Conservation (phyloP, 768 basidiomycete genomes). For the Dictyophora rubrovolvata region DNA sequence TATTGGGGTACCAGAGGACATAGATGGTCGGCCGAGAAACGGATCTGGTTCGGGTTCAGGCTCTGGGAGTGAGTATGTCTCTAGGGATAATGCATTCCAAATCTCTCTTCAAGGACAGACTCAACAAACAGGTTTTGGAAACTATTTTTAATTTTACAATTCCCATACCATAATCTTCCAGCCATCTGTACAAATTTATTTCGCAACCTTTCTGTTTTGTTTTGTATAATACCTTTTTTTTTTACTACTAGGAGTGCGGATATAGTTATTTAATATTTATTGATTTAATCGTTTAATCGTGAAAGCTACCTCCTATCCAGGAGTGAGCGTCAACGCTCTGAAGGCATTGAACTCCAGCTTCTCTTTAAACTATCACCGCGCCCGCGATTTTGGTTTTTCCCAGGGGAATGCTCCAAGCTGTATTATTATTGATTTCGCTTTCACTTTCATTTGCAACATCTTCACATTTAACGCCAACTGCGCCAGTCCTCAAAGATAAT, state of each 20-base stretch:
- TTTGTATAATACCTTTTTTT: no score
- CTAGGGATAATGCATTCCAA: background rate
- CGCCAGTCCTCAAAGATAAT: background rate
- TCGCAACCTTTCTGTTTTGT: no score
- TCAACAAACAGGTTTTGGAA: no score
- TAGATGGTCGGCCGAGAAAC: background rate
- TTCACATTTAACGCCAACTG: background rate
- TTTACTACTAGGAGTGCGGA: no score
- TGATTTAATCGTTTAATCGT: no score
- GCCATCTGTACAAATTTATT: background rate
- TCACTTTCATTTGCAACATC: background rate
- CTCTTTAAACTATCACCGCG: background rate
- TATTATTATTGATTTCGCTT: background rate
- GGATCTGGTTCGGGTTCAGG: background rate
- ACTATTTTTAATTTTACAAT: background rate
- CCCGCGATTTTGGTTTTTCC: background rate
- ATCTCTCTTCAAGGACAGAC: background rate
- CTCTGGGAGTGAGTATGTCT: background rate
- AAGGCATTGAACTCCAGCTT: no score
- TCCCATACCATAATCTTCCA: background rate
- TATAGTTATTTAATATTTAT: no score
- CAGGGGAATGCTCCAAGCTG: background rate
- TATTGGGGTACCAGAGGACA: constrained; percentile 3
- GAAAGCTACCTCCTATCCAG: no score
- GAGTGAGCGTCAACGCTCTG: background rate